Conservation (phyloP, 2,329 filamentous ascomycete species). For the Teratosphaeriaceae sp. region DNA sequence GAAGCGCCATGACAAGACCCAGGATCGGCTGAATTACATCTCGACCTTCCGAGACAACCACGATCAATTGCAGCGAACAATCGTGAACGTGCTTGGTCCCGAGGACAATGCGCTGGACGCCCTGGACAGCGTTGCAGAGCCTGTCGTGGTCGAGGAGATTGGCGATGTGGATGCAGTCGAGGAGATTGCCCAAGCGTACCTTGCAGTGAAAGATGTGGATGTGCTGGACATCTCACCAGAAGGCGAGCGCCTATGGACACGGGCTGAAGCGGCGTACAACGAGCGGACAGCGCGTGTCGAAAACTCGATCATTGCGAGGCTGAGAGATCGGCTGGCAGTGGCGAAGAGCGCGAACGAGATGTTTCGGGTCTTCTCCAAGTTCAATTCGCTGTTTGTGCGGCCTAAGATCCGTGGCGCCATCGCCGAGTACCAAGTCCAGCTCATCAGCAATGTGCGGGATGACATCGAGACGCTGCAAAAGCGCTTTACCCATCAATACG, state of each 20-base stretch:
- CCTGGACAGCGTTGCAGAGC: constrained; percentile 52
- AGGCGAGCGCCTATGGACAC: constrained; percentile 86
- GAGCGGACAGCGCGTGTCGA: constrained; percentile 95
- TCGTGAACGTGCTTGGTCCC: constrained; percentile 90
- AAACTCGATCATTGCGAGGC: constrained; percentile 93
- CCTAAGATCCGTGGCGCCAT: constrained; percentile 99
- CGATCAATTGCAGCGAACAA: constrained; percentile 93
- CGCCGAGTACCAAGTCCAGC: constrained; percentile 93
- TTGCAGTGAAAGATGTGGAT: constrained; percentile 89
- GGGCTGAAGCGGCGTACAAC: constrained; percentile 93
- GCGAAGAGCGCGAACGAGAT: constrained; percentile 98
- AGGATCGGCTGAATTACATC: constrained; percentile 88
- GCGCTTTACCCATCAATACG: constrained; percentile 98
- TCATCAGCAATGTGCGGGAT: constrained; percentile 96
- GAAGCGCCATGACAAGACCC: constrained; percentile 79
- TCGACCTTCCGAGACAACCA: constrained; percentile 93
- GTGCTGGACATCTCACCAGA: constrained; percentile 85
- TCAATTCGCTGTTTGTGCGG: constrained; percentile 96
- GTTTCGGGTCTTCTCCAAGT: constrained; percentile 99
- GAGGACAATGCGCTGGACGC: constrained; percentile 48
- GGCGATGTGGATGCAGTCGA: constrained; percentile 96
- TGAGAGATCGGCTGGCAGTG: constrained; percentile 86
- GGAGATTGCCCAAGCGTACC: constrained; percentile 91
- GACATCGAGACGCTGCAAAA: constrained; percentile 92
- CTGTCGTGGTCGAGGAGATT: constrained; percentile 81